Conservation (phyloP, 2,329 filamentous ascomycete species). For the Pyrenophora seminiperda region DNA sequence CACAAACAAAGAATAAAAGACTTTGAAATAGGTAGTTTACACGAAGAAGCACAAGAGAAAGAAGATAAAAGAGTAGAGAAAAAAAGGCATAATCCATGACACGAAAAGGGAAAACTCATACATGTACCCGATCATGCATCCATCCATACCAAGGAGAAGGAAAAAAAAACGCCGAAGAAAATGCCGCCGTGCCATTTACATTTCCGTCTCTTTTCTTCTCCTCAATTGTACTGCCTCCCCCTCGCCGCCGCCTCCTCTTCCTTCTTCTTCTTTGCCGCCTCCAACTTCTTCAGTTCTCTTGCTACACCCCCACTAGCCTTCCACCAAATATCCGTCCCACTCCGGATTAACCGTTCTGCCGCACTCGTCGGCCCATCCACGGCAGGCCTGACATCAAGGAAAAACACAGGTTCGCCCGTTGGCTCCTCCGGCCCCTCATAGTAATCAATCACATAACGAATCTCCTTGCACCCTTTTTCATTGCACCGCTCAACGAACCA, state of each 20-base stretch:
- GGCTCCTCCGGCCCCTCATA: constrained; percentile 83
- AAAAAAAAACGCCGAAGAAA: not conserved
- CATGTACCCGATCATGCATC: too few relatives aligned
- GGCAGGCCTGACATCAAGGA: constrained; percentile 89
- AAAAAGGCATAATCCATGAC: too few relatives aligned
- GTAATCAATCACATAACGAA: constrained; percentile 97
- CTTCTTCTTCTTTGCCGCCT: constrained; percentile 36
- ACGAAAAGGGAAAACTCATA: too few relatives aligned
- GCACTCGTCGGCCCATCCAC: constrained; percentile 79
- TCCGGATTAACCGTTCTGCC: constrained; percentile 81
- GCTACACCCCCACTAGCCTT: constrained; percentile 76
- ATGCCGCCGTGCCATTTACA: too few relatives aligned
- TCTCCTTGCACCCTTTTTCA: constrained; percentile 71
- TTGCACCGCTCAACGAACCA: constrained; percentile 85
- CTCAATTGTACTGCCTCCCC: constrained; percentile 36
- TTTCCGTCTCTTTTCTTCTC: too few relatives aligned
- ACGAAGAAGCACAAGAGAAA: too few relatives aligned
- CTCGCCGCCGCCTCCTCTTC: constrained; percentile 33
- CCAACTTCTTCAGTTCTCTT: constrained; percentile 51
- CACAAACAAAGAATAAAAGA: too few relatives aligned
- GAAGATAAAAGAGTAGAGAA: too few relatives aligned
- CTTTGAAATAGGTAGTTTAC: too few relatives aligned
- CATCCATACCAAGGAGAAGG: too few relatives aligned
- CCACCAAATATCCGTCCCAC: constrained; percentile 96
- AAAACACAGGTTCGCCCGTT: constrained; percentile 92